Base-by-base conservation (phyloP, 768 basidiomycete genomes). In the Boletus patriciae region DNA sequence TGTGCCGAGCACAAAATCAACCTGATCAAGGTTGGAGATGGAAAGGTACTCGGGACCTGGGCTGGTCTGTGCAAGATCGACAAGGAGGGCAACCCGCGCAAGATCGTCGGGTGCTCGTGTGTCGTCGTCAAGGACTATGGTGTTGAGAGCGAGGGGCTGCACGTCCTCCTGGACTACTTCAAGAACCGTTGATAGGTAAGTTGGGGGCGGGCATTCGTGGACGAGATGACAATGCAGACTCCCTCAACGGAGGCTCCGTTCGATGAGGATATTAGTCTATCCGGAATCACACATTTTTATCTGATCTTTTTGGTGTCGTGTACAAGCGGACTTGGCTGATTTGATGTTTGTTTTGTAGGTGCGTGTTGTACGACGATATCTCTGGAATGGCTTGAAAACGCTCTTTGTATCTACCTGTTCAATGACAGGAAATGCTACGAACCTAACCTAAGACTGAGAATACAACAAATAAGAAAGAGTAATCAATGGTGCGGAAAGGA, bases 41-140 rank as follows among this genome's bases (percentile, higher is more conserved):
- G 93, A 70, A 99, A 99, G 80, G 86, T 96, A 63, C 90, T 99
- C 70, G 96, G 96, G 36, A 92, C 90, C 65, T 98, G 96, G 96
- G 94, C 93, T 66, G 95, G 96, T 70, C 85, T 99, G 60, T 98
- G 96, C 88, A 99, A 99, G 84, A 95, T 98, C 75, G 96, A 99
- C 80, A 87, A 93, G 69, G 96, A 98, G 80, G 96, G 96, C 64
- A 98, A 97, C 79, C 90, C 96, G 46, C 83, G 96, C 74, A 98
- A 98, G 83, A 80, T 98, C 70, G 92, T 94, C 52, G 88, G 89
- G 53, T 93, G 92, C 80, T 88, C 83, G 68, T 93, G 91, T 68
- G 96, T 98, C 68, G 96, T 98, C 61, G 95, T 99, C 66, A 98
- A 93, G 84, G 92, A 98, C 72, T 98, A 95, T 71, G 96, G 96